Evolutionary conservation across 192 early-diverging fungal species (phyloP).

Genomic region (Thoreauomyces humboldtii): DNA sequence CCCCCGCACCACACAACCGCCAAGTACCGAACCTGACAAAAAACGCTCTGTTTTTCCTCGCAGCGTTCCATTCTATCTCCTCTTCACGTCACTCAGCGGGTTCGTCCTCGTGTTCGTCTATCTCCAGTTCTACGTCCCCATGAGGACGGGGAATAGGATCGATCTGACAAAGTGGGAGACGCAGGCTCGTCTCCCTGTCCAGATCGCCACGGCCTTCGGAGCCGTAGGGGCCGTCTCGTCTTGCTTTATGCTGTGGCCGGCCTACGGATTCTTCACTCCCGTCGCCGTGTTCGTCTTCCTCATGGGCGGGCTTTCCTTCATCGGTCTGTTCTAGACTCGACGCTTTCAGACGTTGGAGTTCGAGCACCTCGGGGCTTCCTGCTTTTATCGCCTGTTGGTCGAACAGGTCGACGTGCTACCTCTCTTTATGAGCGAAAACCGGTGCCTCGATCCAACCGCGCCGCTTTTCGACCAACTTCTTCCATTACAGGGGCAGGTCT

Average conservation of each 20-base stretch:
- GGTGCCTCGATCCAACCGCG: too few relatives aligned
- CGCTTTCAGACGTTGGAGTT: too few relatives aligned
- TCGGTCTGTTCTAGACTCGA: conserved; percentile 29
- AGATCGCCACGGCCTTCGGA: conserved; percentile 27
- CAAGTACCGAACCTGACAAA: too few relatives aligned
- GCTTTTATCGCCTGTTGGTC: too few relatives aligned
- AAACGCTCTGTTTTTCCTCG: neutral
- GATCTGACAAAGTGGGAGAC: conserved; percentile 32
- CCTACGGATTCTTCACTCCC: conserved; percentile 25
- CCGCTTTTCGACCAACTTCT: too few relatives aligned
- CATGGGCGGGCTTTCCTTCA: conserved; percentile 27
- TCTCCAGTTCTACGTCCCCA: conserved; percentile 27
- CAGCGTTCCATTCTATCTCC: conserved; percentile 25
- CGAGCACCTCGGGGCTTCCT: too few relatives aligned
- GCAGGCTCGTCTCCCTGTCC: conserved; percentile 24
- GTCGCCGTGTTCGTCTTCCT: conserved; percentile 22
- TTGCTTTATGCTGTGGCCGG: conserved; percentile 29
- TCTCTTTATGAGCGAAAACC: too few relatives aligned
- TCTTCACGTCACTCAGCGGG: conserved; percentile 24
- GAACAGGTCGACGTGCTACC: too few relatives aligned
- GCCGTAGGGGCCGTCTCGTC: conserved; percentile 6
- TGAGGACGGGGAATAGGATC: conserved; percentile 11
- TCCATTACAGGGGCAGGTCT: too few relatives aligned
- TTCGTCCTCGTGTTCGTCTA: conserved; percentile 27
- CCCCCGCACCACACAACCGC: too few relatives aligned